Percentiles rank a stretch among this genome's conserved stretches.
Conservation (phyloP, 805 yeast species). For the Candida succiphila region DNA sequence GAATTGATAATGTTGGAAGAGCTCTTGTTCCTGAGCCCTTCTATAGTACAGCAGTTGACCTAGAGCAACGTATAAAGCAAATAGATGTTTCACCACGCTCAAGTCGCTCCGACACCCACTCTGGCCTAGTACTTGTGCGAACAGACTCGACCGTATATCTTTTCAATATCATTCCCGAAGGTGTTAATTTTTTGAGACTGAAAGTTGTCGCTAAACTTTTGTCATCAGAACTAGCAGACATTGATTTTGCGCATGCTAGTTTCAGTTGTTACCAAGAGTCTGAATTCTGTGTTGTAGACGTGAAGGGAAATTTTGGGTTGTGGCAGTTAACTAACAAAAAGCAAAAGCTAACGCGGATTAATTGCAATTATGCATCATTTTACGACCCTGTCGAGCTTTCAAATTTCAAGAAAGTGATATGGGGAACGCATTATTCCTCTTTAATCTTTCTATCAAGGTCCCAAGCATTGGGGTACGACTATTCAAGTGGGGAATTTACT, state of each 20-base stretch:
- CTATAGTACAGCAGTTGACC: conserved; percentile 8
- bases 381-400: conserved; percentile 44
- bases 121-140: neutral
- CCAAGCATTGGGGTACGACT: conserved; percentile 25
- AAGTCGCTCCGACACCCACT: conserved; percentile 19
- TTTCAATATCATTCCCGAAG: conserved; percentile 11
- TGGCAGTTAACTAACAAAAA: conserved; percentile 16
- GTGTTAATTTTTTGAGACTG: conserved; percentile 18
- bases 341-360: neutral
- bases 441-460: conserved; percentile 33
- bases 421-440: conserved; percentile 27
- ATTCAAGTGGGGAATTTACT: conserved; percentile 17
- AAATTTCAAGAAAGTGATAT: conserved; percentile 39
- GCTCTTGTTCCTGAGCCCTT: too few species aligned
- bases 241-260: conserved; percentile 30
- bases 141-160: conserved; percentile 12
- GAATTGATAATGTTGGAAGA: too few species aligned
- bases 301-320: conserved; percentile 41
- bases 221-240: conserved; percentile 9
- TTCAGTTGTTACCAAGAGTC: conserved; percentile 32
- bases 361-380: conserved; percentile 11
- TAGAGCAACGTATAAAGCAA: conserved; percentile 21
- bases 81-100: conserved; percentile 14
- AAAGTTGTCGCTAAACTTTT: conserved; percentile 14
- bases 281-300: conserved; percentile 36